Evolutionary conservation across 1,284 basidiomycete genomes (phyloP).

Genomic region (Cryptococcus wingfieldii): DNA sequence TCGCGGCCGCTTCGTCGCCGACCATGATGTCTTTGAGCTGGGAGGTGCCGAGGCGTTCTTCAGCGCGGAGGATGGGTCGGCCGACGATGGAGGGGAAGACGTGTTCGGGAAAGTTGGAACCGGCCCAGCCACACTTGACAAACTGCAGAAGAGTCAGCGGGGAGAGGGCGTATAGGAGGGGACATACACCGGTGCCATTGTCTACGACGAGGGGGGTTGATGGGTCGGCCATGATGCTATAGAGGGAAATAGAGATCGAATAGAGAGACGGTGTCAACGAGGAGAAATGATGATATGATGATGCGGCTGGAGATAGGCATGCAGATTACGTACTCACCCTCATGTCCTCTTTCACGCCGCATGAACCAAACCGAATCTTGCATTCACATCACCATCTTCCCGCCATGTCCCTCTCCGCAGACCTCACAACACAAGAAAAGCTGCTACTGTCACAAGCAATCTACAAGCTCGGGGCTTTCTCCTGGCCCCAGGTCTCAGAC

Average conservation of each 20-base stretch:
- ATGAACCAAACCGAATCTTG: no score
- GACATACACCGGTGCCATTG: conserved; percentile 89
- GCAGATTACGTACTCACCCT: no score
- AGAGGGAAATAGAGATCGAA: no score
- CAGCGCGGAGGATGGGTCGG: conserved; percentile 91
- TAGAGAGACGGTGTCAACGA: no score
- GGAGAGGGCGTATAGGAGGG: no score
- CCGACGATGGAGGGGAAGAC: conserved; percentile 97
- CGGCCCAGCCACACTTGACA: conserved; percentile 97
- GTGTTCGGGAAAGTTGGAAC: conserved; percentile 88
- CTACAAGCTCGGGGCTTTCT: conserved; percentile 70
- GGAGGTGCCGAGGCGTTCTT: conserved; percentile 81
- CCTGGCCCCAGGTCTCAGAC: conserved; percentile 67
- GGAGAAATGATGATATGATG: no score
- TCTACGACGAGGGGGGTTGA: conserved; percentile 80
- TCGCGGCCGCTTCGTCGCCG: conserved; percentile 90
- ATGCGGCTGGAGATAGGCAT: no score
- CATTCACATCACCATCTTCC: not conserved
- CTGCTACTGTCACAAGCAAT: conserved; percentile 79
- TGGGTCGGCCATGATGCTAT: conserved; percentile 5
- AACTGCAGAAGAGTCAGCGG: conserved; percentile 57
- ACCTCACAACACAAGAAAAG: conserved; percentile 44
- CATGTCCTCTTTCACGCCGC: no score
- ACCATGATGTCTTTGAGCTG: conserved; percentile 96
- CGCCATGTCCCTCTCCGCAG: conserved; percentile 4